A percentile compares a stretch with the other conserved stretches of the same genome.
These are phyloP conservation scores for Hapsidospora chrysogenum DNA, from an alignment of 495 filamentous ascomycete species.

Conservation along the genomic window DNA sequence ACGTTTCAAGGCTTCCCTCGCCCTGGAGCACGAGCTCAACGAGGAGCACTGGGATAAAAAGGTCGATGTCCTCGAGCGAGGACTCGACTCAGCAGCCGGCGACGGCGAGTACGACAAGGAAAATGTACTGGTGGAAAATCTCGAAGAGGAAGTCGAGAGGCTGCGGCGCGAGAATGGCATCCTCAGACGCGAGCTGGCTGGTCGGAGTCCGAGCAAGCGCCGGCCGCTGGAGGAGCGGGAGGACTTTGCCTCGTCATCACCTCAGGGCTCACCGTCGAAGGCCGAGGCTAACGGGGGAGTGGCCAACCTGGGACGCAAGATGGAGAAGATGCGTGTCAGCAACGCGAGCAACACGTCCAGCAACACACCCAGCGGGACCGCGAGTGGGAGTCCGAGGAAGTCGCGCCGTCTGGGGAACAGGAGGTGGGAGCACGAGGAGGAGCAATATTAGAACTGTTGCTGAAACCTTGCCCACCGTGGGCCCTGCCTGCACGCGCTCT, in stretches of 20 bases:
- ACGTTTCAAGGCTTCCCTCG: constrained; percentile 59
- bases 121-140: constrained; percentile 32
- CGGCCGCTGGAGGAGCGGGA: constrained; percentile 25
- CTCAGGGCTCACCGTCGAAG: constrained; percentile 2
- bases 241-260: constrained; percentile 7
- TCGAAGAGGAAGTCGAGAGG: constrained; percentile 45
- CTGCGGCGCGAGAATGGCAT: constrained; percentile 33
- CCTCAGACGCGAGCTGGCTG: constrained; percentile 28
- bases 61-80: constrained; percentile 65
- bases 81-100: constrained; percentile 28
- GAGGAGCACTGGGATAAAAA: constrained; percentile 84
- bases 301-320: constrained; percentile 8
- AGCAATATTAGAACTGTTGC: neutral
- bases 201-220: constrained; percentile 23
- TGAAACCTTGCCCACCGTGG: no score
- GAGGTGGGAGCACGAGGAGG: constrained; percentile 5
- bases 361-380: neutral
- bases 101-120: constrained; percentile 22
- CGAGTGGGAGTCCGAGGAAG: constrained; percentile 8
- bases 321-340: constrained; percentile 13
- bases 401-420: constrained; percentile 9
- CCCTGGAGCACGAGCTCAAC: constrained; percentile 50
- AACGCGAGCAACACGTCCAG: constrained; percentile 1
- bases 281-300: constrained; percentile 5
- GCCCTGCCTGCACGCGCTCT: no score